Evolutionary conservation across 768 basidiomycete genomes (phyloP).

Genomic region (Phylloporus sp.): DNA sequence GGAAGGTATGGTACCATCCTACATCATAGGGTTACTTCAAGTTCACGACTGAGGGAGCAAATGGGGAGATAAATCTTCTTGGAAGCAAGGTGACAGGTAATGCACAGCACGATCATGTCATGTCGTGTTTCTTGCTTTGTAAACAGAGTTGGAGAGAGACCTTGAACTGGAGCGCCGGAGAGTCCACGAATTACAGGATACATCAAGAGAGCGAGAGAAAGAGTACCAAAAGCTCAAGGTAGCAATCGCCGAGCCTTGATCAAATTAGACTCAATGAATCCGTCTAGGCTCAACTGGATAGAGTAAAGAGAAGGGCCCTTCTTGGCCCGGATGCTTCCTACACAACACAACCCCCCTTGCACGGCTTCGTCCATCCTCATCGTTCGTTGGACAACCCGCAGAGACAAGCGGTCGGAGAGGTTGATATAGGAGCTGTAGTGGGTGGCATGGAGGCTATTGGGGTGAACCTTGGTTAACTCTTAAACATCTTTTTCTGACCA

Average conservation of each 20-base stretch:
- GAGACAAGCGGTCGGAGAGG: slow-evolving; percentile 21
- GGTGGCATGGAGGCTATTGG: slow-evolving; percentile 64
- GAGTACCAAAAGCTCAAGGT: slow-evolving; percentile 88
- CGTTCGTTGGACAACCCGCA: slow-evolving; percentile 16
- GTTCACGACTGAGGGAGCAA: slow-evolving; percentile 43
- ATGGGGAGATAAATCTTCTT: slow-evolving; percentile 67
- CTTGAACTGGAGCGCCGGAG: slow-evolving; percentile 75
- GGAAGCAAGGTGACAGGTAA: slow-evolving; percentile 64
- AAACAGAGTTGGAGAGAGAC: slow-evolving; percentile 70
- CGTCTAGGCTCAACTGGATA: slow-evolving; percentile 66
- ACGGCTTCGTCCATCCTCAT: slow-evolving; percentile 14
- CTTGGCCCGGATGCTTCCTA: slow-evolving; percentile 41
- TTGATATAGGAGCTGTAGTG: slow-evolving; percentile 52
- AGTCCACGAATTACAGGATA: slow-evolving; percentile 67
- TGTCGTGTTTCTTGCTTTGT: slow-evolving; percentile 4
- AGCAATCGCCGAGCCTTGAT: neutral
- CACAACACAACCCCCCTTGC: slow-evolving; percentile 13
- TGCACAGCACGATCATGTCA: neutral
- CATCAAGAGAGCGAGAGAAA: slow-evolving; percentile 71
- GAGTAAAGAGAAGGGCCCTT: slow-evolving; percentile 75
- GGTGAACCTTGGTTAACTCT: slow-evolving; percentile 31
- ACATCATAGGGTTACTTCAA: neutral
- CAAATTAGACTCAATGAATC: neutral
- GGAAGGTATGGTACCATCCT: slow-evolving; percentile 52
- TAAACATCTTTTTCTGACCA: slow-evolving; percentile 3